Evolutionary conservation across 1,139 yeast species (phyloP), one percentile per base, ranked within the genome.

Genomic region (Suhomyces ambrosiae): DNA sequence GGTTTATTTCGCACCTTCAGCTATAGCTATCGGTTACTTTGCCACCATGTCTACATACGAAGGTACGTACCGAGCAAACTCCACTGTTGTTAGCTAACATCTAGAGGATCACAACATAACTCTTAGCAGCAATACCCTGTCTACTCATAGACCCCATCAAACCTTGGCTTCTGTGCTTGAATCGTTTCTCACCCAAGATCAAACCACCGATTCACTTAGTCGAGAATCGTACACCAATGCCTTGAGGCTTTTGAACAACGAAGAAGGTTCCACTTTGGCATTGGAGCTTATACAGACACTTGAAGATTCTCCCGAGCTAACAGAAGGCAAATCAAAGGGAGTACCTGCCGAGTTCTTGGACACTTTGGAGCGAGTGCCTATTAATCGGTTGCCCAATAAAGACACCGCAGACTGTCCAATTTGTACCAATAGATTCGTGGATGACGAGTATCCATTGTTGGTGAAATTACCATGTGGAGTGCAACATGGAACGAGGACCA

Each of bases 381-480:
- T 74, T 11, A 69, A 69, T 33, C 52, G 60, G 14, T 55, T 87
- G 23, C 70, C 73, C n/a, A 53, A 60, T n/a, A 71, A 66, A 23
- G 87, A 85, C 39, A 61, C 76, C 1, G 71, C 69, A 3, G 73
- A 66, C 37, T 90, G 97, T 58, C 85, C 97, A 1, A 89, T 90
- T 31, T 90, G 97, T 53, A 85, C 95, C 25, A 79, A 77, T 44
- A 74, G 72, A 39, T 90, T 80, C 52, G 65, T 74, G 5, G 86
- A 82, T 28, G 95, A 88, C 56, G 68, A 79, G 35, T 82, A 84
- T 51, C 96, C 97, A 2, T 66, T 90, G 39, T 80, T 90, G 9
- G 96, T 88, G 12, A 67, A 75, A 49, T 68, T 90, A 23, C 96
- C 96, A 0, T 92, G 97, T 56, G 73, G 75, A 32, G 57, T 65